phyloP scores from a whole-genome alignment of 73 alveolate species.

The Paramecium biaurelia region DNA sequence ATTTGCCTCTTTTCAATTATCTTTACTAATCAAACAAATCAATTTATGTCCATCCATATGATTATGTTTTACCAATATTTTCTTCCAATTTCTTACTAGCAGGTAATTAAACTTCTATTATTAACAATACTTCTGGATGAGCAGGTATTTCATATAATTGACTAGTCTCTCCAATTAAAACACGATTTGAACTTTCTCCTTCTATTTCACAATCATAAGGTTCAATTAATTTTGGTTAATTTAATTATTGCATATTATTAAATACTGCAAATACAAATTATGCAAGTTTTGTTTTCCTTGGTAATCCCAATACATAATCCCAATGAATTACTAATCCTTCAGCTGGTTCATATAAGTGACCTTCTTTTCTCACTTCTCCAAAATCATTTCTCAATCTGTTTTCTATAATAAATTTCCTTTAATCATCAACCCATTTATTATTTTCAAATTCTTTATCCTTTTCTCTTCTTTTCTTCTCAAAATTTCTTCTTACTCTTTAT shows the following conservation, averaged over 20 bases:
- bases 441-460: slow-evolving; percentile 71
- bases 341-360: slow-evolving; percentile 49
- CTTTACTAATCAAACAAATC: slow-evolving; percentile 62
- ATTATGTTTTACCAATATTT: slow-evolving; percentile 38
- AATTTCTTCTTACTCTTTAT: slow-evolving; percentile 79
- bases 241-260: slow-evolving; percentile 25
- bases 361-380: slow-evolving; percentile 19
- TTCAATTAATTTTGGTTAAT: slow-evolving; percentile 40
- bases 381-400: slow-evolving; percentile 55
- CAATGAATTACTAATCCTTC: slow-evolving; percentile 59
- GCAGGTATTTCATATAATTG: slow-evolving; percentile 53
- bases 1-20: slow-evolving; percentile 59
- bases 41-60: slow-evolving; percentile 56
- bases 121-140: slow-evolving; percentile 39
- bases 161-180: slow-evolving; percentile 47
- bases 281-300: slow-evolving; percentile 46
- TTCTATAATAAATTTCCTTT: slow-evolving; percentile 54
- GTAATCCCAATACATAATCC: slow-evolving; percentile 60
- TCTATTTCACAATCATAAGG: slow-evolving; percentile 62
- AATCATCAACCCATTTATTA: slow-evolving; percentile 67
- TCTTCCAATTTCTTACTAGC: slow-evolving; percentile 44
- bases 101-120: slow-evolving; percentile 50
- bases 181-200: slow-evolving; percentile 22
- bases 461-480: slow-evolving; percentile 73
- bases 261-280: slow-evolving; percentile 53